Base-by-base conservation (phyloP, 352 stramenopile species). In the Phytophthora meadii region DNA sequence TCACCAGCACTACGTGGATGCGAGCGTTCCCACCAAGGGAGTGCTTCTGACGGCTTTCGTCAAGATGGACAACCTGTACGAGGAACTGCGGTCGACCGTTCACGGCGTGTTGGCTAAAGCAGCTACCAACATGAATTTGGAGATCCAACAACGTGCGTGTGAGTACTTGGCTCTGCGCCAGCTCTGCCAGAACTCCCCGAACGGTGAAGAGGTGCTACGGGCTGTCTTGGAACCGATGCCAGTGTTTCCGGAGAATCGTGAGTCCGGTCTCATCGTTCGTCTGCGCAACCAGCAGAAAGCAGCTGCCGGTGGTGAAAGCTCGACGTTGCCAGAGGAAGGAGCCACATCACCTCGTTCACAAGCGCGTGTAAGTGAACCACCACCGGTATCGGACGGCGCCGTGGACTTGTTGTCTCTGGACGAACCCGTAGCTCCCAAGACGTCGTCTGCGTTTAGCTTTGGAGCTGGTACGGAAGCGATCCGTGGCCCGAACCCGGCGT, bases 221-320 rank as follows among this genome's bases (percentile, higher is more conserved):
- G 86, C 92, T 63, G 88, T 99, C 39, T 81, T 99, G 42, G 93
- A 98, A 62, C 93, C 98, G 53, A 99, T 99, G 97, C 97, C 97
- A 12, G 81, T 97, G 25, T 99, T 99, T 81, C 94, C 98, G 4
- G 95, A 99, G 62, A 90, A 87, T 55, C 78, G 84, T 40, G 84
- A 90, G 71, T 92, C 84, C 10, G 77, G 75, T 8, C 77, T 91
- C 40, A 87, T 86, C 7, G 79, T 88, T 24, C 80, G 82, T 10
- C 75, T 92, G n/a, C 81, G 82, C 27, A 87, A 85, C 65, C 81
- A 92, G 63, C 81, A 92, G 57, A 85, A 90, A 52, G 80, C 74
- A 2, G 54, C 59, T 4, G 7, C 50, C 44, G 65, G 28, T 25
- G 59, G 48, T 24, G 79, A 73, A 49, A 36, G 36, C 15, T 55